Evolutionary conservation across 2,329 filamentous ascomycete genomes (phyloP), one percentile per base, ranked within the genome.

Genomic region (Amylocarpus encephaloides): DNA sequence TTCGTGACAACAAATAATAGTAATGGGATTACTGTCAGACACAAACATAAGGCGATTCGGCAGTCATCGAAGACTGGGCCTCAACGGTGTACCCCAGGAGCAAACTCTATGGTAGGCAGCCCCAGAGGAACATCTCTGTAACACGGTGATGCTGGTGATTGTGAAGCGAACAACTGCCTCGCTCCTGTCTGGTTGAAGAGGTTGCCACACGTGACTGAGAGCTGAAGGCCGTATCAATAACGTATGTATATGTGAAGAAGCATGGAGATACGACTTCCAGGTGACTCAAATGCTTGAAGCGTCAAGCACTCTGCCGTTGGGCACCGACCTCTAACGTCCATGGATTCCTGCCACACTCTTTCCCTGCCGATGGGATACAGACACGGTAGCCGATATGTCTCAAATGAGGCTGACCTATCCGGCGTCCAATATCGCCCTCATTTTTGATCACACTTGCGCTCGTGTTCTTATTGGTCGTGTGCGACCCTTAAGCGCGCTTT

Each of bases 401-500:
- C 47, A 49, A 18, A 40, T 26, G 49, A 52, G 49, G 49, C 49
- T 48, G 49, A 43, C 22, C 16, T 38, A 12, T 40, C 19, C 30
- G 22, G 4, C 22, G 22, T 26, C 22, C 22, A 26, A 26, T 26
- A 26, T 26, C 22, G 22, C 4, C 22, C 22, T 26, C 16, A 16
- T 49, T 22, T 19, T 36, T 30, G 16, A 36, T 40, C 22, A 47
- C 18, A 16, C 34, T 43, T 46, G 46, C 46, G 46, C 32, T 38
- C 15, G 46, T 36, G n/a, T 34, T 26, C 15, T 30, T 12, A 49
- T 49, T 49, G 35, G 46, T 19, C 36, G 15, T 46, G 30, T 49
- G 35, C 29, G 43, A 15, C 43, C 39, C 34, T 26, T 49, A 52
- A 46, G 49, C 49, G 49, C 49, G 49, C 44, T 33, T 47, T 18